phyloP scores from a whole-genome alignment of 768 basidiomycete genomes.

The Lentinula lateritia region DNA sequence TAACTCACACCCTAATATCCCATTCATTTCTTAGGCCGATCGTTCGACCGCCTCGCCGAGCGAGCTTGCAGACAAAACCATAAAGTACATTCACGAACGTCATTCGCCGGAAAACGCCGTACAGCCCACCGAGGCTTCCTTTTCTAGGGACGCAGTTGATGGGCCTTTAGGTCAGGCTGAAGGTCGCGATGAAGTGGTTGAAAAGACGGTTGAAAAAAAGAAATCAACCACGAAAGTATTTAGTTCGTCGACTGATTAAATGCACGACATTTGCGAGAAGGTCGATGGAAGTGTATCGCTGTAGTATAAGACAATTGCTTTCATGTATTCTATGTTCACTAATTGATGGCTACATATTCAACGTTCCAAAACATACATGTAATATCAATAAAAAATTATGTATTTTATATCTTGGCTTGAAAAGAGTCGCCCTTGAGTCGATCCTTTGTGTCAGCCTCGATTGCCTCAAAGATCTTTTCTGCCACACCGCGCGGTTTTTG shows the following conservation, averaged over 20 bases:
- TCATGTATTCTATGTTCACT: background rate
- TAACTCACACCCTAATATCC: background rate
- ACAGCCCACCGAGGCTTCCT: constrained; percentile 1
- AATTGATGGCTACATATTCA: background rate
- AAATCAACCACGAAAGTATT: background rate
- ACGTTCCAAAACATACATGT: too few species aligned
- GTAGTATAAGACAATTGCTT: too few species aligned
- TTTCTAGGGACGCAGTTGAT: background rate
- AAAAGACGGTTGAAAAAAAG: background rate
- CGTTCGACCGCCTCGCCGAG: background rate
- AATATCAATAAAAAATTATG: too few species aligned
- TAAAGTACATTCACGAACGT: constrained; percentile 1
- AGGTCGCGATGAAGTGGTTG: background rate
- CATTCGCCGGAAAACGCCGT: background rate
- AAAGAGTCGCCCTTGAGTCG: background rate
- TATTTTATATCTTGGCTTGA: background rate
- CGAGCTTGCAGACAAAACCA: background rate
- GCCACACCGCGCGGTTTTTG: background rate
- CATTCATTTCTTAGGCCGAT: background rate
- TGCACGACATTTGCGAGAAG: background rate
- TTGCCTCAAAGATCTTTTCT: background rate
- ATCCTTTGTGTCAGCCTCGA: background rate
- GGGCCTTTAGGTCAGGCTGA: background rate
- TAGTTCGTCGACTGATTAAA: background rate
- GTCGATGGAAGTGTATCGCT: too few species aligned